Conservation (phyloP, 192 early-diverging fungal species). For the Chytriomyces hyalinus region DNA sequence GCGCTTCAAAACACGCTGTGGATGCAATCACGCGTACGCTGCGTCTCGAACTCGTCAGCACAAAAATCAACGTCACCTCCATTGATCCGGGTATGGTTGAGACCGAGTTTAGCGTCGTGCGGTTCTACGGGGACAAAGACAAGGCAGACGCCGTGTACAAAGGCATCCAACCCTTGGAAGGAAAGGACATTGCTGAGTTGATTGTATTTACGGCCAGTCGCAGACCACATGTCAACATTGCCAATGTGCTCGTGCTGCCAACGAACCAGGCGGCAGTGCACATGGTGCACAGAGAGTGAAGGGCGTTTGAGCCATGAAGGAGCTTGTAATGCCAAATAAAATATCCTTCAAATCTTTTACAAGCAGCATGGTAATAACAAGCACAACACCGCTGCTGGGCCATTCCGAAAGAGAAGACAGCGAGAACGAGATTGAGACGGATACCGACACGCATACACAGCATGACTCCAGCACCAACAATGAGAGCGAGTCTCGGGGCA, state of each 20-base stretch:
- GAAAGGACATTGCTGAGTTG: slow-evolving; percentile 72
- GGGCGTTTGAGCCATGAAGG: too few relatives aligned
- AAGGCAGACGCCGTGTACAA: slow-evolving; percentile 70
- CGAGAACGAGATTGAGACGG: too few relatives aligned
- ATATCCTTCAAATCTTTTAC: too few relatives aligned
- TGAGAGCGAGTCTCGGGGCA: background rate
- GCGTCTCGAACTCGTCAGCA: slow-evolving; percentile 74
- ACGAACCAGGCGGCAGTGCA: slow-evolving; percentile 55
- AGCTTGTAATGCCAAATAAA: too few relatives aligned
- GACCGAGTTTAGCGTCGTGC: slow-evolving; percentile 87
- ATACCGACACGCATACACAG: too few relatives aligned
- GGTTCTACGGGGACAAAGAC: slow-evolving; percentile 72
- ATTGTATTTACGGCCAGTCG: slow-evolving; percentile 80
- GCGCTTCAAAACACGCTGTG: slow-evolving; percentile 82
- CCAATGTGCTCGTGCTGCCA: slow-evolving; percentile 66
- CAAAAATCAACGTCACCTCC: slow-evolving; percentile 70
- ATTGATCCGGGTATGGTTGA: slow-evolving; percentile 86
- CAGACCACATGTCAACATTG: slow-evolving; percentile 76
- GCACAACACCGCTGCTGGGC: too few relatives aligned
- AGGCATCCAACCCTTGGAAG: slow-evolving; percentile 72
- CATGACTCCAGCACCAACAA: background rate
- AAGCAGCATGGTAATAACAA: too few relatives aligned
- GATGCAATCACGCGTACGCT: slow-evolving; percentile 79
- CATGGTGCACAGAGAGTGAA: slow-evolving; percentile 26
- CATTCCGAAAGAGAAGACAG: too few relatives aligned